A percentile compares a stretch with the other conserved stretches of the same genome.
phyloP scores from a whole-genome alignment of 768 basidiomycete species.

The Russula virescens region DNA sequence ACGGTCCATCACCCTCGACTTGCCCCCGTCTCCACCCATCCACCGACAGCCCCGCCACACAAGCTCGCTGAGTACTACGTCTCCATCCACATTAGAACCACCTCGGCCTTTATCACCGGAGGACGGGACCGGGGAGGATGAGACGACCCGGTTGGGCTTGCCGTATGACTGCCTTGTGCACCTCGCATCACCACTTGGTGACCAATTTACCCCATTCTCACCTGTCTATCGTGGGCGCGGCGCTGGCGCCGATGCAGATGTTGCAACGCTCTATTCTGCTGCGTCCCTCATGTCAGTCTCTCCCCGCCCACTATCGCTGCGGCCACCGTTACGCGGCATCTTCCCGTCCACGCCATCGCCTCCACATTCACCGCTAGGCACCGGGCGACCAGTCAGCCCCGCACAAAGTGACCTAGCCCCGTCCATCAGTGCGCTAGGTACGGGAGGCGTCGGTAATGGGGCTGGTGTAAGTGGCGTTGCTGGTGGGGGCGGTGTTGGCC shows the following conservation, averaged over 20 bases:
- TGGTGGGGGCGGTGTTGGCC: conserved; percentile 31
- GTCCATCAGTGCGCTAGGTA: neutral
- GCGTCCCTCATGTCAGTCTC: conserved; percentile 73
- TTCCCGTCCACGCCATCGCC: conserved; percentile 27
- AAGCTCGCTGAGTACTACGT: conserved; percentile 22
- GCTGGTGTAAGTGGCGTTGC: neutral
- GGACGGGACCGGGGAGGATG: conserved; percentile 26
- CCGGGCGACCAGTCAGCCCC: conserved; percentile 30
- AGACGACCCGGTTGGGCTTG: conserved; percentile 49
- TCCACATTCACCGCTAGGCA: conserved; percentile 25
- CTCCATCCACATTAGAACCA: neutral
- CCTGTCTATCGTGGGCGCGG: conserved; percentile 29
- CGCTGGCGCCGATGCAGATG: conserved; percentile 62
- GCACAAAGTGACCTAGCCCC: conserved; percentile 27
- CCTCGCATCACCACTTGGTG: conserved; percentile 58
- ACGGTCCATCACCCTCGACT: conserved; percentile 21
- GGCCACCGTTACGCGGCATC: conserved; percentile 35
- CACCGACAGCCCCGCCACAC: conserved; percentile 27
- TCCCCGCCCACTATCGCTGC: conserved; percentile 29
- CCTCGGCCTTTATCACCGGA: conserved; percentile 9
- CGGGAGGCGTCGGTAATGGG: neutral
- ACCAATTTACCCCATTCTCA: conserved; percentile 44
- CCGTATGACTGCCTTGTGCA: conserved; percentile 67
- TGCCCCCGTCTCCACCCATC: conserved; percentile 17
- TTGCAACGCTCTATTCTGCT: conserved; percentile 82